phyloP scores from a whole-genome alignment of 2,329 filamentous ascomycete species.

The Torrubiella hemipterigena region DNA sequence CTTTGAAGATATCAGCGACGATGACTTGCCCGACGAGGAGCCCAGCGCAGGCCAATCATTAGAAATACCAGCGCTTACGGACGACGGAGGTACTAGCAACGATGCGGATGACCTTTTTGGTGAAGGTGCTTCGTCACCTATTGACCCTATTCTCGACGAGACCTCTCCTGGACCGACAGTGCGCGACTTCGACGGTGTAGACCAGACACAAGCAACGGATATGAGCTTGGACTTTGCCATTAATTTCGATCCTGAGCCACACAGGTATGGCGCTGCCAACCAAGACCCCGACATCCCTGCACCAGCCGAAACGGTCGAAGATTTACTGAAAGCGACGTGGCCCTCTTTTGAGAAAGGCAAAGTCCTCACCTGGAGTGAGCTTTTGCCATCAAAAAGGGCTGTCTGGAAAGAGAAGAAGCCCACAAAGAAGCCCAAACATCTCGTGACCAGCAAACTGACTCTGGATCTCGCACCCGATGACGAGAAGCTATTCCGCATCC shows the following conservation, averaged over 20 bases:
- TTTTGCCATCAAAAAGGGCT: conserved; percentile 72
- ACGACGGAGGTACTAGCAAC: conserved; percentile 48
- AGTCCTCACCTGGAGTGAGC: conserved; percentile 66
- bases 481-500: conserved; percentile 73
- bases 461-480: conserved; percentile 80
- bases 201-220: conserved; percentile 20
- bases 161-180: conserved; percentile 32
- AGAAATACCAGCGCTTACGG: conserved; percentile 41
- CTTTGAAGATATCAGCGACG: conserved; percentile 82
- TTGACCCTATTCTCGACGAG: conserved; percentile 26
- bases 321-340: conserved; percentile 68
- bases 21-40: conserved; percentile 74
- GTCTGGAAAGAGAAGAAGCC: conserved; percentile 71
- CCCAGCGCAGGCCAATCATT: conserved; percentile 26
- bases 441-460: conserved; percentile 78
- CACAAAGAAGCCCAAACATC: conserved; percentile 63
- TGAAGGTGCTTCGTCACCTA: conserved; percentile 41
- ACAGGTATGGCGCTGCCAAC: conserved; percentile 31
- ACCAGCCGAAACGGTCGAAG: conserved; percentile 59
- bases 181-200: conserved; percentile 24
- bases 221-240: conserved; percentile 24
- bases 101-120: conserved; percentile 60
- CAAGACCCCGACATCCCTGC: conserved; percentile 54
- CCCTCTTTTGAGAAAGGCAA: conserved; percentile 68
- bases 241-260: conserved; percentile 36